These are phyloP conservation scores for Penicillium sp. DNA, from an alignment of 2,329 filamentous ascomycete species.

Conservation along the genomic window DNA sequence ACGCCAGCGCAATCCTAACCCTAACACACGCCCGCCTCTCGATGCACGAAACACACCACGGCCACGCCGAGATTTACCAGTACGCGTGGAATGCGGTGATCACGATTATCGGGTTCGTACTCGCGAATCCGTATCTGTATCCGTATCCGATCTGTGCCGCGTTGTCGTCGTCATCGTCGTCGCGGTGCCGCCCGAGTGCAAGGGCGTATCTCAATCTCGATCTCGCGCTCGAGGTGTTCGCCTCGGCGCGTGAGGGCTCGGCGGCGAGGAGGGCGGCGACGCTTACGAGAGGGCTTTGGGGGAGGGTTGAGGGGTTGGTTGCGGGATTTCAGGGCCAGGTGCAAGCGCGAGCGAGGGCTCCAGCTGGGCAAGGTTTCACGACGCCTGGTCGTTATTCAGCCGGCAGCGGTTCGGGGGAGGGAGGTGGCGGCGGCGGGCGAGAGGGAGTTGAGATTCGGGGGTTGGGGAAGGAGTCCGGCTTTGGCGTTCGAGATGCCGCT, in stretches of 20 bases:
- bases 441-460: no score
- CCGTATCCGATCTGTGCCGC: no score
- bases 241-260: constrained; percentile 8
- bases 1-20: constrained; percentile 23
- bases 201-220: constrained; percentile 6
- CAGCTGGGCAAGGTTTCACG: no score
- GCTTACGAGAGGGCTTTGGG: neutral
- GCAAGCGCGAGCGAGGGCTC: no score
- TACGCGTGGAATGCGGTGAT: constrained; percentile 28
- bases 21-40: constrained; percentile 15
- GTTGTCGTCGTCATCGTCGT: neutral
- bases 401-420: no score
- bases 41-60: constrained; percentile 21
- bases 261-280: neutral
- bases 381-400: neutral
- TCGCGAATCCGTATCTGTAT: constrained; percentile 22
- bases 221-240: constrained; percentile 22
- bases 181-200: constrained; percentile 15
- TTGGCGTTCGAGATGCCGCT: neutral
- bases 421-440: no score
- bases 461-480: no score
- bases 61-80: constrained; percentile 27
- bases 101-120: constrained; percentile 26
- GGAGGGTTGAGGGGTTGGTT: neutral
- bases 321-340: no score